These are phyloP conservation scores for Neurospora pannonica DNA, from an alignment of 495 filamentous ascomycete genomes.

Conservation along the genomic window DNA sequence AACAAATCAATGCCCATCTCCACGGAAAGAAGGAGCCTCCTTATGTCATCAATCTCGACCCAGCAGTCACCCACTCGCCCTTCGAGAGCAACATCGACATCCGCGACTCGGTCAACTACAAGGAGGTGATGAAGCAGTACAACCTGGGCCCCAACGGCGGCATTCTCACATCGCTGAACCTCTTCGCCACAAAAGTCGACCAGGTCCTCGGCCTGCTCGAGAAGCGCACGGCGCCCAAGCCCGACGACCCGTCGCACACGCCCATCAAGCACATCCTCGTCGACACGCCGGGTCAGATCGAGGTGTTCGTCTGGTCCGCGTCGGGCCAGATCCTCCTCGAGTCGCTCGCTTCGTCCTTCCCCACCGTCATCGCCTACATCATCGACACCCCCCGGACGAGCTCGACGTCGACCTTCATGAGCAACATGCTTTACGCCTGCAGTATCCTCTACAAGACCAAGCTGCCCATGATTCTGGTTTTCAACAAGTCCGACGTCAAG, in stretches of 20 bases:
- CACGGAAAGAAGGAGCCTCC: slow-evolving; percentile 64
- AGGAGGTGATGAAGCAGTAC: slow-evolving; percentile 99
- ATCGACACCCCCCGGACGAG: slow-evolving; percentile 91
- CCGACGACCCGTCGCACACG: slow-evolving; percentile 48
- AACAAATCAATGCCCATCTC: slow-evolving; percentile 85
- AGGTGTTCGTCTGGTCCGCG: slow-evolving; percentile 97
- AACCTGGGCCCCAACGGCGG: slow-evolving; percentile 96
- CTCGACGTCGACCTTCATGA: slow-evolving; percentile 95
- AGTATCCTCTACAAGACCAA: slow-evolving; percentile 97
- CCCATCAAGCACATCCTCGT: slow-evolving; percentile 77
- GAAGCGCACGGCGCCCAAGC: slow-evolving; percentile 66
- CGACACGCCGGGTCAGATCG: slow-evolving; percentile 95
- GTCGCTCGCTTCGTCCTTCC: slow-evolving; percentile 83
- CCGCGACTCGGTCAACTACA: slow-evolving; percentile 96
- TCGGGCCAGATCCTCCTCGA: slow-evolving; percentile 89
- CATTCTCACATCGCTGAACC: slow-evolving; percentile 91
- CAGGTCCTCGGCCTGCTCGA: slow-evolving; percentile 84
- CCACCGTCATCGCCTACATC: slow-evolving; percentile 92
- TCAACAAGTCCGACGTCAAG: slow-evolving; percentile 96
- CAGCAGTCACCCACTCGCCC: slow-evolving; percentile 88
- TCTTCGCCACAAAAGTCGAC: slow-evolving; percentile 96
- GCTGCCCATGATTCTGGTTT: slow-evolving; percentile 94
- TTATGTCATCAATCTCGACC: slow-evolving; percentile 96
- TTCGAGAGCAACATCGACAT: slow-evolving; percentile 99
- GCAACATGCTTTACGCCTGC: slow-evolving; percentile 98